Evolutionary conservation across 129 eudicot genomes (phyloP).

Genomic region (Silybum marianum): DNA sequence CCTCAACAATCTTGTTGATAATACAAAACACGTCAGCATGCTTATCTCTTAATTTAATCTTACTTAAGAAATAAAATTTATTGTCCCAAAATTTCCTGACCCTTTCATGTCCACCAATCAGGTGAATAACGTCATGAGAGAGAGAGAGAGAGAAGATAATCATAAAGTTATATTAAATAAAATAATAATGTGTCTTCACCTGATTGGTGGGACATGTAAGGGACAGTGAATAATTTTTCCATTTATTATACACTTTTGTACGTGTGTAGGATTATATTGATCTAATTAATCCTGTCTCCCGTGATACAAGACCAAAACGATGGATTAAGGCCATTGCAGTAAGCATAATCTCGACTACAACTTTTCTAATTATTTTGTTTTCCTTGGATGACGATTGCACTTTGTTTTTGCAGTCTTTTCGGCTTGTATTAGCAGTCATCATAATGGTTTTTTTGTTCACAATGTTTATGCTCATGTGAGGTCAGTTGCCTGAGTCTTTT

Average conservation of each 20-base stretch:
- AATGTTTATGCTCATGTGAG: conserved; percentile 57
- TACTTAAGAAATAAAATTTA: neutral
- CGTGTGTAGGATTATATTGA: conserved; percentile 75
- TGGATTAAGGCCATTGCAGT: conserved; percentile 75
- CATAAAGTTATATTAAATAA: neutral
- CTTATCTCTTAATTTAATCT: neutral
- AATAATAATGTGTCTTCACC: neutral
- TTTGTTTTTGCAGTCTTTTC: conserved; percentile 57
- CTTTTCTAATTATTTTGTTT: neutral
- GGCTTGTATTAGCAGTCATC: conserved; percentile 53
- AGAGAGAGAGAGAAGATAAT: neutral
- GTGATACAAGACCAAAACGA: conserved; percentile 50
- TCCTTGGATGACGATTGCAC: neutral
- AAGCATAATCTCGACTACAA: conserved; percentile 32
- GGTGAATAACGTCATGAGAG: neutral
- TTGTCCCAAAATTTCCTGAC: neutral
- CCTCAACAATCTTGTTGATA: conserved; percentile 74
- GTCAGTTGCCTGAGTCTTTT: conserved; percentile 34
- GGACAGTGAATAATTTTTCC: neutral
- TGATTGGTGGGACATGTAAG: neutral
- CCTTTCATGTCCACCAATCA: neutral
- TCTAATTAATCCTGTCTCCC: conserved; percentile 57
- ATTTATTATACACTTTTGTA: neutral
- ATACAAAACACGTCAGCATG: conserved; percentile 66
- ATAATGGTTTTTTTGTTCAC: conserved; percentile 57